Base-by-base conservation (phyloP, 1,139 yeast species). In the Zygosaccharomyces sapae region DNA sequence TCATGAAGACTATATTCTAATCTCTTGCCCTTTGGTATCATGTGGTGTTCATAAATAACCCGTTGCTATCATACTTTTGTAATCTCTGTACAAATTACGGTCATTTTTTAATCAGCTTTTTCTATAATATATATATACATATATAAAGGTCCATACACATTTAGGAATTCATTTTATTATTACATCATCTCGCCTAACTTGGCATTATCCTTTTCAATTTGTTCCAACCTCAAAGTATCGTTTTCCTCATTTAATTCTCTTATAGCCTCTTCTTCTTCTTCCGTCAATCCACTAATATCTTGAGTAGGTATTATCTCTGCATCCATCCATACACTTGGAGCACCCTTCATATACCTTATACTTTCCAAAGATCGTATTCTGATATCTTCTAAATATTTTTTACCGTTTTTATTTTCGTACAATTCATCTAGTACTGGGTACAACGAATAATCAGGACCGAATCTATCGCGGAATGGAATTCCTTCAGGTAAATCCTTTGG, bases 281-380 rank as follows among this genome's bases (percentile, higher is more conserved):
- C 55, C 81, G 56, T 78, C 73, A 34, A 78, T 71, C 57, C 85
- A 68, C 52, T 86, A 7, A 66, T 86, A 49, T 83, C 80, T 33
- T 86, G 70, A 57, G 87, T 95, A 0, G 96, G 96, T 2, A 96
- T 96, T 5, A 86, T 77, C 54, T 85, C 69, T 7, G 62, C 89
- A 58, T 78, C 84, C 96, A 89, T 88, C 58, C 87, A 86, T 3
- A 92, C 97, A 54, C 95, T 83, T 3, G 98, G 98, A 0, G 98
- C 97, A 45, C 90, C 90, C 57, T 86, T 86, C 50, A 92, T 68
- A 61, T 75, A 85, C 55, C 97, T 68, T 45, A 94, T 70, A 62
- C 87, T 90, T 65, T 92, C 97, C 59, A 90, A 68, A 20, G 89
- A 80, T 54, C 86, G 83, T 47, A 80, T 80, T 55, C 81, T 77